A percentile compares a stretch with the other conserved stretches of the same genome.
These are phyloP conservation scores for Suhomyces prunicola DNA, from an alignment of 805 yeast genomes.

Conservation along the genomic window DNA sequence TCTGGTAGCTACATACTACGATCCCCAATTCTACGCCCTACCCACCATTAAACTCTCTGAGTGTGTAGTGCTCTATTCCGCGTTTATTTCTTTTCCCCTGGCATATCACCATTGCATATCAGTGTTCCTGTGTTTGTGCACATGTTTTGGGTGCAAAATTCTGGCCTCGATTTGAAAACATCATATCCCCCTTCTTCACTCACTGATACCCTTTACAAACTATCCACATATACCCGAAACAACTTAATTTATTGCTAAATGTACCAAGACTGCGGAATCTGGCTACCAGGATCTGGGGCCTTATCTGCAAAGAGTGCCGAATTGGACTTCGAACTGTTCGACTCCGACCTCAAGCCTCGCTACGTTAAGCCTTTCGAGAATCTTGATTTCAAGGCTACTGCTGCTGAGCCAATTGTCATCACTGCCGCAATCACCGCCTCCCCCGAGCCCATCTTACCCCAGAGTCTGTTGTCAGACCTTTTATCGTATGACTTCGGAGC, in stretches of 20 bases:
- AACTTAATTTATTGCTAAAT: not conserved
- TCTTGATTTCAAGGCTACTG: not conserved
- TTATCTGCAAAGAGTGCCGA: not conserved
- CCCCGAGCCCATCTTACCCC: not conserved
- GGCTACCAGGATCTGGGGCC: not conserved
- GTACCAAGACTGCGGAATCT: not conserved
- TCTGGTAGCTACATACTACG: no score
- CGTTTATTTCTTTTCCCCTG: not conserved
- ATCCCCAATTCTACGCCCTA: no score
- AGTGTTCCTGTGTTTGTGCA: not conserved
- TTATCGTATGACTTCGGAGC: not conserved
- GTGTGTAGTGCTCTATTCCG: not conserved
- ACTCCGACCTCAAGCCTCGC: not conserved
- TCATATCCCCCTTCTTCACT: not conserved
- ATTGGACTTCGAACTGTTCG: not conserved
- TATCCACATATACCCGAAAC: not conserved
- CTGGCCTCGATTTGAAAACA: not conserved
- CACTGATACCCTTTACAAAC: not conserved
- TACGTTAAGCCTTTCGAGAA: not conserved
- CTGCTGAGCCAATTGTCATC: not conserved
- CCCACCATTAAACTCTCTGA: no score
- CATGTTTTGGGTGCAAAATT: not conserved
- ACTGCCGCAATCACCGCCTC: not conserved
- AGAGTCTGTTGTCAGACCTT: not conserved
- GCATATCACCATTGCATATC: not conserved